Percentiles rank a stretch among this genome's conserved stretches.
These are phyloP conservation scores for Pseudogymnoascus sp. DNA, from an alignment of 2,329 filamentous ascomycete species.

Conservation along the genomic window DNA sequence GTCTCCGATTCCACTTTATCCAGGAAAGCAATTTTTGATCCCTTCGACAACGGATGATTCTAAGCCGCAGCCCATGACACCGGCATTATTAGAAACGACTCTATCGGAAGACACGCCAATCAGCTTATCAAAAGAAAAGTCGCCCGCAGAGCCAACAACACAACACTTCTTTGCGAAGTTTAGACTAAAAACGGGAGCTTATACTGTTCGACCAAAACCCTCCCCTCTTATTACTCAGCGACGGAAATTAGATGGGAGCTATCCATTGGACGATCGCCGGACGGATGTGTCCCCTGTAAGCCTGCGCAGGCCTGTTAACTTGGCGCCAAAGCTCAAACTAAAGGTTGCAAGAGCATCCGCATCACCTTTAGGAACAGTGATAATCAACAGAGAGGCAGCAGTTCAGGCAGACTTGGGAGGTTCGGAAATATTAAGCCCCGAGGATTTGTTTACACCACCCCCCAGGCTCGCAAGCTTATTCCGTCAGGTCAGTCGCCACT, in stretches of 20 bases:
- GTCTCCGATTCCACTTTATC: background rate
- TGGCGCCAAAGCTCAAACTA: constrained; percentile 17
- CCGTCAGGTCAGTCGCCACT: constrained; percentile 19
- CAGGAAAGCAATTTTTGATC: background rate
- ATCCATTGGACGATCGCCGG: constrained; percentile 17
- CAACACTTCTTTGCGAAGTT: constrained; percentile 18
- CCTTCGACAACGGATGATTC: background rate
- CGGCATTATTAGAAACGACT: constrained; percentile 13
- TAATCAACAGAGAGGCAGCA: constrained; percentile 20
- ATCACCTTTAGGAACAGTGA: constrained; percentile 24
- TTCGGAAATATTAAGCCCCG: constrained; percentile 22
- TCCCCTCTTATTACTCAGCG: constrained; percentile 17
- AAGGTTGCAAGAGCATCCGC: constrained; percentile 24
- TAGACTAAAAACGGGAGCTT: constrained; percentile 21
- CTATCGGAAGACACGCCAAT: background rate
- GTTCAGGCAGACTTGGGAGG: constrained; percentile 18
- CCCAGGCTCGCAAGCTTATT: constrained; percentile 25
- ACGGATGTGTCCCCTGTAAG: constrained; percentile 11
- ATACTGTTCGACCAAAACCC: constrained; percentile 12
- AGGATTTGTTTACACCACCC: constrained; percentile 27
- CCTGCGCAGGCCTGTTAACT: background rate
- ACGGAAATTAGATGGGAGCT: constrained; percentile 21
- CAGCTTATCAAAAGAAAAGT: background rate
- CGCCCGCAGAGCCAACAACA: background rate
- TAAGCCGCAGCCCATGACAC: background rate